Evolutionary conservation across 805 yeast genomes (phyloP).

Genomic region (Candida jianshihensis): DNA sequence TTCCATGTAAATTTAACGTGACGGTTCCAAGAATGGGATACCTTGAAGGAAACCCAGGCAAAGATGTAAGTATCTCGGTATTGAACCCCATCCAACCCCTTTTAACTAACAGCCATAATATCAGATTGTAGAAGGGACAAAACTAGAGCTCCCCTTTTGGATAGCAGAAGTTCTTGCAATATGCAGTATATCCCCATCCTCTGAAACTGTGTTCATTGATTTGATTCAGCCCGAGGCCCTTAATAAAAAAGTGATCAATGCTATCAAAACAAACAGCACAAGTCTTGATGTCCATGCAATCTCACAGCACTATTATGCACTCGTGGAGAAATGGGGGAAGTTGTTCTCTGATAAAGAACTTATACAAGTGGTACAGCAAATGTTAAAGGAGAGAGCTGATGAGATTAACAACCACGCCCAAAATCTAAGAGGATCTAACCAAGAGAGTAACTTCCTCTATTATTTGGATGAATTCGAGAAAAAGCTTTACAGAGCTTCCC

Average conservation of each 20-base stretch:
- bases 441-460: slow-evolving; percentile 46
- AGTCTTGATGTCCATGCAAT: slow-evolving; percentile 62
- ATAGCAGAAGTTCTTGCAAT: slow-evolving; percentile 72
- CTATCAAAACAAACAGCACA: slow-evolving; percentile 67
- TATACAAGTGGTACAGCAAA: slow-evolving; percentile 37
- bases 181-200: slow-evolving; percentile 22
- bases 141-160: slow-evolving; percentile 83
- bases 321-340: slow-evolving; percentile 72
- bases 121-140: slow-evolving; percentile 51
- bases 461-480: slow-evolving; percentile 77
- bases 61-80: slow-evolving; percentile 20
- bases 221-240: slow-evolving; percentile 69
- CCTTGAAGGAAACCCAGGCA: slow-evolving; percentile 70
- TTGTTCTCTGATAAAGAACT: slow-evolving; percentile 63
- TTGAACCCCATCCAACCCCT: no score
- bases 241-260: slow-evolving; percentile 60
- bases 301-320: slow-evolving; percentile 57
- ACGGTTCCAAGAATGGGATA: slow-evolving; percentile 85
- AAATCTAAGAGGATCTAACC: slow-evolving; percentile 30
- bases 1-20: slow-evolving; percentile 75
- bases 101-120: slow-evolving; percentile 3
- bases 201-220: slow-evolving; percentile 49
- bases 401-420: slow-evolving; percentile 66
- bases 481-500: slow-evolving; percentile 44
- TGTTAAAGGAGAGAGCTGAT: slow-evolving; percentile 60